A percentile compares a stretch with the other conserved stretches of the same genome.
Conservation (phyloP, 768 basidiomycete genomes). For the Amanita pseudoporphyria region DNA sequence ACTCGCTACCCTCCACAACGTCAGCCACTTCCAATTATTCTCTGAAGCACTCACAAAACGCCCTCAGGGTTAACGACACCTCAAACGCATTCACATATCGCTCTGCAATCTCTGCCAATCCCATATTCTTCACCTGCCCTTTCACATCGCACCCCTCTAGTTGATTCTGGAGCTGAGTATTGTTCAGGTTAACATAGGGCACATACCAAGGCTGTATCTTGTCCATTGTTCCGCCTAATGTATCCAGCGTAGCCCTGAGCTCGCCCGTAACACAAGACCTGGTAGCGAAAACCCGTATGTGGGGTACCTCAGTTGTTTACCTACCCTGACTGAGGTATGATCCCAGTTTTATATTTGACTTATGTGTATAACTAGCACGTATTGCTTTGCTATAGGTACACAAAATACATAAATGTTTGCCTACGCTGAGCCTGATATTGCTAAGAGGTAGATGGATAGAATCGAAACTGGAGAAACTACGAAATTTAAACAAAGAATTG, state of each 20-base stretch:
- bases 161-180: constrained; percentile 90
- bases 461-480: too few species aligned
- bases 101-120: constrained; percentile 69
- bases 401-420: too few species aligned
- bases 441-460: too few species aligned
- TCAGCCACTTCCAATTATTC: constrained; percentile 49
- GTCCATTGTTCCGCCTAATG: constrained; percentile 77
- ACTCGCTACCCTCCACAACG: constrained; percentile 44
- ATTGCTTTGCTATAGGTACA: too few species aligned
- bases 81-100: constrained; percentile 62
- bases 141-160: constrained; percentile 88
- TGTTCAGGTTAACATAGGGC: constrained; percentile 91
- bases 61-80: constrained; percentile 79
- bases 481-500: too few species aligned
- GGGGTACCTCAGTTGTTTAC: too few species aligned
- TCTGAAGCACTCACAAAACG: constrained; percentile 69
- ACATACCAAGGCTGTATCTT: constrained; percentile 89
- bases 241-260: constrained; percentile 77
- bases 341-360: too few species aligned
- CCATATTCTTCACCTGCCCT: constrained; percentile 78
- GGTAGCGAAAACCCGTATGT: too few species aligned
- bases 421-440: too few species aligned
- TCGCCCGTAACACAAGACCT: constrained; percentile 79
- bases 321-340: too few species aligned
- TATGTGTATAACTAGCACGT: too few species aligned